A percentile compares a stretch with the other conserved stretches of the same genome.
Conservation (phyloP, 2,329 filamentous ascomycete species). For the Alternaria atra region DNA sequence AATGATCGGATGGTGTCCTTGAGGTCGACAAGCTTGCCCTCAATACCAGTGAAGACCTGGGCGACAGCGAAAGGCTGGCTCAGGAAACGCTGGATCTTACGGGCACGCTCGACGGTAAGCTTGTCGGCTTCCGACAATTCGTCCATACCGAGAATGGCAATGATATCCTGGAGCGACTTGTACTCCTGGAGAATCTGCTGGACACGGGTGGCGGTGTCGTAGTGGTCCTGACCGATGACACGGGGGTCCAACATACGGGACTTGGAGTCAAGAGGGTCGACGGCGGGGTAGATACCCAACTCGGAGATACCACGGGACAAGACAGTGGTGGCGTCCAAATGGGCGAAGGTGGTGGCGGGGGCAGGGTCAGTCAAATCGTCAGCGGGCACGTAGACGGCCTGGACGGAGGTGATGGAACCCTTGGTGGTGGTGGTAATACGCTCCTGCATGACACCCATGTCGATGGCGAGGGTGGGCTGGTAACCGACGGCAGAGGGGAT, state of each 20-base stretch:
- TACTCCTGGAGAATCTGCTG: slow-evolving; percentile 99
- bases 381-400: slow-evolving; percentile 99
- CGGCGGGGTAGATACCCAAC: slow-evolving; percentile 99
- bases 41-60: slow-evolving; percentile 88
- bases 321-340: slow-evolving; percentile 99
- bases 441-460: slow-evolving; percentile 77
- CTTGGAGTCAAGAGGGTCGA: slow-evolving; percentile 99
- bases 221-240: slow-evolving; percentile 98
- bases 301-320: slow-evolving; percentile 99
- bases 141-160: slow-evolving; percentile 99
- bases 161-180: slow-evolving; percentile 99
- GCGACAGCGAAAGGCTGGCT: slow-evolving; percentile 96
- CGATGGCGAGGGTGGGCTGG: slow-evolving; percentile 58
- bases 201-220: slow-evolving; percentile 90
- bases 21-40: slow-evolving; percentile 95
- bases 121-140: slow-evolving; percentile 99
- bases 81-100: slow-evolving; percentile 99
- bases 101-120: slow-evolving; percentile 99
- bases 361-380: slow-evolving; percentile 99
- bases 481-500: slow-evolving; percentile 99
- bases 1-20: slow-evolving; percentile 98
- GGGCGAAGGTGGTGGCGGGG: slow-evolving; percentile 98
- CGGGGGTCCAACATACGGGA: slow-evolving; percentile 99
- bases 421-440: slow-evolving; percentile 99
- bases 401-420: slow-evolving; percentile 99